A percentile compares a stretch with the other conserved stretches of the same genome.
These are phyloP conservation scores for Nicotiana attenuata DNA, from an alignment of 257 asterid species.

Conservation along the genomic window DNA sequence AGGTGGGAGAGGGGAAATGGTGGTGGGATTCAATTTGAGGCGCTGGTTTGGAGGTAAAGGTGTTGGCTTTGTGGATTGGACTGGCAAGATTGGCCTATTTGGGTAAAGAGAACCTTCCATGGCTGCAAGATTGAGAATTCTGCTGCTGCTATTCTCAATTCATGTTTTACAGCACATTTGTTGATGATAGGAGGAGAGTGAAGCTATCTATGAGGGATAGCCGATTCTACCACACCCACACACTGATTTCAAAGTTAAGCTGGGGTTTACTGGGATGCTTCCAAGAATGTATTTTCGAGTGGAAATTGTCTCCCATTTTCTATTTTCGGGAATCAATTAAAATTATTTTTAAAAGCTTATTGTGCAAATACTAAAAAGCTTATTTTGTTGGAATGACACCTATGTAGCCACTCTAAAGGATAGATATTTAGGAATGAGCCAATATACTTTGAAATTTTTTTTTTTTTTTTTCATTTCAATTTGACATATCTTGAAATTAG, in stretches of 20 bases:
- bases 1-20: slow-evolving; percentile 65
- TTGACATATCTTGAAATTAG: too few species aligned
- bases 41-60: slow-evolving; percentile 38
- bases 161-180: background rate
- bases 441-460: too few species aligned
- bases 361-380: too few species aligned
- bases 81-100: slow-evolving; percentile 62
- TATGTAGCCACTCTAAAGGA: too few species aligned
- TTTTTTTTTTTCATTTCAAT: too few species aligned
- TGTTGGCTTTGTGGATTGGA: slow-evolving; percentile 52
- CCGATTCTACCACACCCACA: background rate
- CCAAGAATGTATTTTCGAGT: background rate
- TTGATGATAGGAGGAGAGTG: background rate
- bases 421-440: too few species aligned
- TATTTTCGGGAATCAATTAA: background rate
- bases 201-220: background rate
- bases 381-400: too few species aligned
- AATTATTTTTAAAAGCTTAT: too few species aligned
- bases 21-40: slow-evolving; percentile 38
- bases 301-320: background rate
- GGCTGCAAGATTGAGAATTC: background rate
- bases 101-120: slow-evolving; percentile 90
- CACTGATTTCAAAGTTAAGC: background rate
- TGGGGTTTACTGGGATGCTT: background rate
- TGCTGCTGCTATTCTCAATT: background rate